These are phyloP conservation scores for Alternaria conjuncta DNA, from an alignment of 2,329 filamentous ascomycete species.

Conservation along the genomic window DNA sequence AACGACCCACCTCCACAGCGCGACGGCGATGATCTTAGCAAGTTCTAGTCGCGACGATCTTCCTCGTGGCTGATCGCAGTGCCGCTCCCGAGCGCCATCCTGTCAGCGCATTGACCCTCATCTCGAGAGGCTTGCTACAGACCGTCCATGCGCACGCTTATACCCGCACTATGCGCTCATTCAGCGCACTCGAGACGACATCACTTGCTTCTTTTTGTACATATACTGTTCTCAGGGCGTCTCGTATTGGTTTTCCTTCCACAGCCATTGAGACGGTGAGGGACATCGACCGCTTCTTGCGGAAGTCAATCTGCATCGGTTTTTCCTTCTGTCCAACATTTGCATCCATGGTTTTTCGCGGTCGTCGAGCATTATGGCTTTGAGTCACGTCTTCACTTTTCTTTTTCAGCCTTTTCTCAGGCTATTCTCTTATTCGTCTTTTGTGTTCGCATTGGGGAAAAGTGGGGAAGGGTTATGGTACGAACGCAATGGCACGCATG, in stretches of 20 bases:
- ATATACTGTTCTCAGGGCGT: conserved; percentile 31
- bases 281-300: conserved; percentile 14
- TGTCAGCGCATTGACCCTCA: conserved; percentile 20
- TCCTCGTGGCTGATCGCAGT: conserved; percentile 20
- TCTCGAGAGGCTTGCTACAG: conserved; percentile 15
- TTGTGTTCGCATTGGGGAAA: conserved; percentile 25
- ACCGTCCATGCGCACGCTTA: conserved; percentile 8
- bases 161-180: conserved; percentile 17
- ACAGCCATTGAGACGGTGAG: conserved; percentile 18
- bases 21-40: conserved; percentile 40
- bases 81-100: conserved; percentile 17
- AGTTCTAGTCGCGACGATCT: conserved; percentile 14
- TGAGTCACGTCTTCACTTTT: conserved; percentile 12
- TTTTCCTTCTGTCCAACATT: conserved; percentile 18
- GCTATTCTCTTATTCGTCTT: conserved; percentile 21
- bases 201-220: conserved; percentile 32
- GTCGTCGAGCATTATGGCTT: conserved; percentile 2
- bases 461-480: conserved; percentile 12
- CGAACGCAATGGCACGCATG: conserved; percentile 14
- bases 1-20: conserved; percentile 39
- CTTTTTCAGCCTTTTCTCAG: conserved; percentile 21
- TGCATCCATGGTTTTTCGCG: conserved; percentile 5
- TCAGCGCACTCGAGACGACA: conserved; percentile 13
- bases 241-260: conserved; percentile 21
- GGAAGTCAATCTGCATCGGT: conserved; percentile 19